These are phyloP conservation scores for Bipolaris gigantea DNA, from an alignment of 2,329 filamentous ascomycete species.

Conservation along the genomic window DNA sequence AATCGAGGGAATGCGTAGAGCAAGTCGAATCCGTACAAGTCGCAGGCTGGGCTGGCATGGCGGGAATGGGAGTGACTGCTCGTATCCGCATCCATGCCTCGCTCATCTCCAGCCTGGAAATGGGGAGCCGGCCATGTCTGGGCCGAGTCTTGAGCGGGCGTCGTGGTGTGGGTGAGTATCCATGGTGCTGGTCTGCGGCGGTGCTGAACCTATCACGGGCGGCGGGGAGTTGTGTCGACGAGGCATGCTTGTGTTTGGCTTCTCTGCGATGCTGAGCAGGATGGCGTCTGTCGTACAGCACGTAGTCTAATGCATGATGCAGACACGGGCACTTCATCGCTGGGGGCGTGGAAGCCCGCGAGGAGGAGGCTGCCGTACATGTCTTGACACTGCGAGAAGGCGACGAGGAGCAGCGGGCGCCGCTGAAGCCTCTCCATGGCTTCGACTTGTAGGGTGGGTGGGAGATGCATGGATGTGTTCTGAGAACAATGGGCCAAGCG, in stretches of 20 bases:
- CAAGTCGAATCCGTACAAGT: too few relatives aligned
- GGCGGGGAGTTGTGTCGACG: background rate
- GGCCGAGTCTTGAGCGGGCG: background rate
- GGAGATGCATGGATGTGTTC: background rate
- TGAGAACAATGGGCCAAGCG: background rate
- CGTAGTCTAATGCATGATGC: slow-evolving; percentile 12
- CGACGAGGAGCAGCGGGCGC: background rate
- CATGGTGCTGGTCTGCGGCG: background rate
- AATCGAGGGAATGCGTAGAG: too few relatives aligned
- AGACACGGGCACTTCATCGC: slow-evolving; percentile 3
- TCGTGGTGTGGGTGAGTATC: background rate
- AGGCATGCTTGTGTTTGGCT: background rate
- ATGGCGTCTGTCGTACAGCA: slow-evolving; percentile 6
- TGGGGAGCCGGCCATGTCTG: background rate
- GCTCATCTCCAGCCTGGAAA: slow-evolving; percentile 13
- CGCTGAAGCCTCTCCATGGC: slow-evolving; percentile 5
- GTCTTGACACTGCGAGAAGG: background rate
- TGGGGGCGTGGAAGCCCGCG: background rate
- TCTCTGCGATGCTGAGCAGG: background rate
- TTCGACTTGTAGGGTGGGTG: slow-evolving; percentile 1
- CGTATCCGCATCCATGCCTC: slow-evolving; percentile 21
- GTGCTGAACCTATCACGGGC: background rate
- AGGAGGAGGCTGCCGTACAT: background rate
- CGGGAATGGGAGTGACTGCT: background rate
- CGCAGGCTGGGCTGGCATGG: background rate